Percentiles rank a stretch among this genome's conserved stretches.
Evolutionary conservation across 768 basidiomycete species (phyloP).

Genomic region (Kwoniella dendrophila): DNA sequence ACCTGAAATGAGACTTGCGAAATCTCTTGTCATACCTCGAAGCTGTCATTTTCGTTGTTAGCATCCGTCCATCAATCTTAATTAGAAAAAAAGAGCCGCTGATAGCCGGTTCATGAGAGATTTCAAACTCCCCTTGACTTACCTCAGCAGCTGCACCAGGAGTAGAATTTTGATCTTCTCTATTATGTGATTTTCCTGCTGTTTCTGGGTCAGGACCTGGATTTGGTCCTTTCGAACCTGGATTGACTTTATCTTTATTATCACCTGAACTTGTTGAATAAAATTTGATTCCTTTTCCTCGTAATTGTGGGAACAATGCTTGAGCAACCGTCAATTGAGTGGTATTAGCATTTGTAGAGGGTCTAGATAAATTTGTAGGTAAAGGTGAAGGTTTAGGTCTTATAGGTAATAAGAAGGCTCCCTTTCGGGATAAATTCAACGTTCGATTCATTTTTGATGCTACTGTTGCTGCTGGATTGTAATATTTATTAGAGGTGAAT

Average conservation of each 20-base stretch:
- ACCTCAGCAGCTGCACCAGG: conserved; percentile 35
- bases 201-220: conserved; percentile 13
- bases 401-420: conserved; percentile 5
- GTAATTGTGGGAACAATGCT: conserved; percentile 4
- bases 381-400: conserved; percentile 14
- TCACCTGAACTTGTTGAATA: background rate
- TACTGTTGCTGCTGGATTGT: background rate
- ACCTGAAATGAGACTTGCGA: conserved; percentile 52
- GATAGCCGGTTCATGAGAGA: background rate
- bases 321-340: conserved; percentile 1
- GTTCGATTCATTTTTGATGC: conserved; percentile 24
- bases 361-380: conserved; percentile 14
- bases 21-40: conserved; percentile 35
- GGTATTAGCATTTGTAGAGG: background rate
- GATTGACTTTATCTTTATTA: conserved; percentile 1
- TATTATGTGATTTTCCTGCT: conserved; percentile 15
- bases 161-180: conserved; percentile 32
- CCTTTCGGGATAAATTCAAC: conserved; percentile 16
- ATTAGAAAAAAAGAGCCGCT: too few relatives aligned
- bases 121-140: conserved; percentile 7
- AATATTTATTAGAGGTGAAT: too few relatives aligned
- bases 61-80: too few relatives aligned
- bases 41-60: too few relatives aligned
- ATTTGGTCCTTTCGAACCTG: conserved; percentile 18
- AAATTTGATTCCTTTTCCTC: background rate